phyloP scores from a whole-genome alignment of 1,284 basidiomycete genomes.

The Naganishia albida region DNA sequence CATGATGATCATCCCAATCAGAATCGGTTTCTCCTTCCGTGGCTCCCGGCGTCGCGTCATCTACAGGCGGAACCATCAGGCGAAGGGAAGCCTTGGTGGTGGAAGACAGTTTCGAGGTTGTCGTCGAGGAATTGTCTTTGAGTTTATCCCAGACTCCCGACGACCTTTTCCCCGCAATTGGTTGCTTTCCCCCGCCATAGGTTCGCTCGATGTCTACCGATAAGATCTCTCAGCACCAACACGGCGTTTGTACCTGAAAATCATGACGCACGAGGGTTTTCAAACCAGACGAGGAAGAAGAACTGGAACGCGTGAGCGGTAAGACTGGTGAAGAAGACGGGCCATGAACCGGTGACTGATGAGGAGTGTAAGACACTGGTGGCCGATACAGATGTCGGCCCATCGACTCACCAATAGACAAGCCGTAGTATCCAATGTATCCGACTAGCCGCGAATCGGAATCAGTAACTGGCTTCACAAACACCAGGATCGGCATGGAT shows the following conservation, averaged over 20 bases:
- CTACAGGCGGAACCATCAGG: not conserved
- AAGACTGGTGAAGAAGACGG: slow-evolving; percentile 88
- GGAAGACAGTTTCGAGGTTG: not conserved
- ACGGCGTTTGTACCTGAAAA: slow-evolving; percentile 25
- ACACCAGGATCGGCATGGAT: not conserved
- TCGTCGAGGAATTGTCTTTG: not conserved
- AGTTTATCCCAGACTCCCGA: not conserved
- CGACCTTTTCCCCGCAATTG: slow-evolving; percentile 60
- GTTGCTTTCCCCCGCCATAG: slow-evolving; percentile 79
- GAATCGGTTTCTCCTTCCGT: slow-evolving; percentile 31
- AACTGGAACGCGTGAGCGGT: slow-evolving; percentile 93
- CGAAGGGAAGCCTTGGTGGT: not conserved
- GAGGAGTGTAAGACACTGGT: slow-evolving; percentile 40
- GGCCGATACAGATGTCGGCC: not conserved
- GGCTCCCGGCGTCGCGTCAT: slow-evolving; percentile 18
- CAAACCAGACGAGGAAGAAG: slow-evolving; percentile 92
- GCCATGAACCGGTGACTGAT: slow-evolving; percentile 68
- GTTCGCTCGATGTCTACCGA: slow-evolving; percentile 81
- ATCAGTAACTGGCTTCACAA: not conserved
- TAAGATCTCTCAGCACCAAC: not conserved
- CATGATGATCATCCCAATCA: slow-evolving; percentile 23
- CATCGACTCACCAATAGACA: slow-evolving; percentile 59
- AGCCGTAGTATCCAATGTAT: slow-evolving; percentile 93
- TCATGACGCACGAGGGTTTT: slow-evolving; percentile 83
- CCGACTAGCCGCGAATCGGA: slow-evolving; percentile 61